These are phyloP conservation scores for Prunus persica DNA, from an alignment of 306 rosid genomes.

Conservation along the genomic window Prunus_persica_NCBIv2 NC_034015.1:21011501-21012000, in stretches of 20 bases:
- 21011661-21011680: slow-evolving; percentile 98
- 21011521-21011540: slow-evolving; percentile 96
- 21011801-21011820: slow-evolving; percentile 21
- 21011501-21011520: slow-evolving; percentile 95
- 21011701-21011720: slow-evolving; percentile 74
- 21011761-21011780: slow-evolving; percentile 58
- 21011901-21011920: slow-evolving; percentile 17
- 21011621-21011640: slow-evolving; percentile 82
- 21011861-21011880: not conserved
- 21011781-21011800: slow-evolving; percentile 30
- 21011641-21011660: slow-evolving; percentile 99
- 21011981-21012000: slow-evolving; percentile 75
- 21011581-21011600: not conserved
- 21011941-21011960: slow-evolving; percentile 70
- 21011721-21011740: slow-evolving; percentile 26
- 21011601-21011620: not conserved
- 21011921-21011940: slow-evolving; percentile 38
- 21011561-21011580: not conserved
- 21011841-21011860: not conserved
- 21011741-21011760: slow-evolving; percentile 45
- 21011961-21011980: slow-evolving; percentile 45
- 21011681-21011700: slow-evolving; percentile 97
- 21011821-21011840: not conserved
- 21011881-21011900: slow-evolving; percentile 8
- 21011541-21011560: slow-evolving; percentile 32